Conservation (phyloP, 2,329 filamentous ascomycete species). For the Magnaporthiopsis incrustans region DNA sequence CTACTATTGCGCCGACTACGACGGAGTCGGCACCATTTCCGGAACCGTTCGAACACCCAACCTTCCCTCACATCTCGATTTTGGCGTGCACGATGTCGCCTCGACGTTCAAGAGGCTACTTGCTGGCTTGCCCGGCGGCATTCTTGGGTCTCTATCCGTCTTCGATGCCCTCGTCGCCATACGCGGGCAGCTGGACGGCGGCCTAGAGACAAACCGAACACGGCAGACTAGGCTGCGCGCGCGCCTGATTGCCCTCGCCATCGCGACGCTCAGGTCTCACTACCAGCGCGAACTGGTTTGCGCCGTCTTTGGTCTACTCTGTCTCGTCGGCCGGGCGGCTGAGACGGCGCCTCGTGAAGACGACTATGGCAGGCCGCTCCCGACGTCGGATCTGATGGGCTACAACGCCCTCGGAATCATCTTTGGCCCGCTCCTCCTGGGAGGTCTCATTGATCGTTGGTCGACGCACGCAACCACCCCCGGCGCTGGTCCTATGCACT, state of each 20-base stretch:
- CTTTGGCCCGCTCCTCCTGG: constrained; percentile 56
- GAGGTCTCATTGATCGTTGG: constrained; percentile 47
- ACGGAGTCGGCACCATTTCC: constrained; percentile 28
- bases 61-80: constrained; percentile 52
- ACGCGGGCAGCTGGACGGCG: constrained; percentile 44
- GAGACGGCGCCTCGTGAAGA: constrained; percentile 45
- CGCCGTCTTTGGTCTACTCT: constrained; percentile 58
- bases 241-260: constrained; percentile 56
- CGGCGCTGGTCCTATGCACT: constrained; percentile 27
- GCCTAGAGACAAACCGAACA: constrained; percentile 42
- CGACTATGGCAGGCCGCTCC: constrained; percentile 40
- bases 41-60: constrained; percentile 51
- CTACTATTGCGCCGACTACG: constrained; percentile 46
- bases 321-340: constrained; percentile 49
- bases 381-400: constrained; percentile 54
- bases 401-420: constrained; percentile 55
- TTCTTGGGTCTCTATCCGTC: constrained; percentile 49
- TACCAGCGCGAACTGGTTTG: constrained; percentile 57
- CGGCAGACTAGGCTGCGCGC: constrained; percentile 51
- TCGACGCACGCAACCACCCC: constrained; percentile 36
- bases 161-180: constrained; percentile 58
- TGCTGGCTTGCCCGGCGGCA: constrained; percentile 54
- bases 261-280: constrained; percentile 50
- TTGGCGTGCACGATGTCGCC: constrained; percentile 56
- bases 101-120: constrained; percentile 61